Percentiles rank a stretch among this genome's conserved stretches.
Conservation (phyloP, 2,329 filamentous ascomycete species). For the Pyricularia sp. region DNA sequence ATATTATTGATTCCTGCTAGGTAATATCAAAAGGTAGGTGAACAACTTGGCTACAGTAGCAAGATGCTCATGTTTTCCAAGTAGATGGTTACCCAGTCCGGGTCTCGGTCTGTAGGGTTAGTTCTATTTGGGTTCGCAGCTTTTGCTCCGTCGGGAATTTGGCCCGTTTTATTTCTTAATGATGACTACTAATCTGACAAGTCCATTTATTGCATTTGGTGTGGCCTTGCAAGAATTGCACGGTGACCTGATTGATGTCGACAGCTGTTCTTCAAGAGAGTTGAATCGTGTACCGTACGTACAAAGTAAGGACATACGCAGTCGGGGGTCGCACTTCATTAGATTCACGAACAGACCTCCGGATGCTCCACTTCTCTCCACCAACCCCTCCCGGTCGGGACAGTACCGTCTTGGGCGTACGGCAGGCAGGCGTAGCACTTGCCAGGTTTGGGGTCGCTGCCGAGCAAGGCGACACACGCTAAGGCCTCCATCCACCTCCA, state of each 20-base stretch:
- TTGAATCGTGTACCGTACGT: not conserved
- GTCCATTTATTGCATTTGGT: not conserved
- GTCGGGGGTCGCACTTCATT: not conserved
- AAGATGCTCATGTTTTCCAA: not conserved
- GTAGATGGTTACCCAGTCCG: not conserved
- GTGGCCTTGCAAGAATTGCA: not conserved
- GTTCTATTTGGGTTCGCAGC: not conserved
- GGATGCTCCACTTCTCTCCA: not conserved
- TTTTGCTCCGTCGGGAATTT: not conserved
- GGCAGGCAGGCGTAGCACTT: not conserved
- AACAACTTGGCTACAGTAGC: too few relatives aligned
- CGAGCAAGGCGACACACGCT: not conserved
- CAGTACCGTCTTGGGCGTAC: not conserved
- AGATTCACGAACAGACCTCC: not conserved
- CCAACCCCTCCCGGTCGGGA: not conserved
- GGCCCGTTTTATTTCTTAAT: not conserved
- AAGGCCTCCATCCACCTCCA: not conserved
- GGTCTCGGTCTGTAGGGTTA: not conserved
- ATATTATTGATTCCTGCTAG: not conserved
- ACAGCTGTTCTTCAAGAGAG: not conserved
- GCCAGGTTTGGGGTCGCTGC: not conserved
- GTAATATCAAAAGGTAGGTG: too few relatives aligned
- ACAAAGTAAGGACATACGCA: too few relatives aligned
- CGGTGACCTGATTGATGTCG: not conserved
- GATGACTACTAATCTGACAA: not conserved